Conservation (phyloP, 1,284 basidiomycete species). For the Trametes polyzona region DNA sequence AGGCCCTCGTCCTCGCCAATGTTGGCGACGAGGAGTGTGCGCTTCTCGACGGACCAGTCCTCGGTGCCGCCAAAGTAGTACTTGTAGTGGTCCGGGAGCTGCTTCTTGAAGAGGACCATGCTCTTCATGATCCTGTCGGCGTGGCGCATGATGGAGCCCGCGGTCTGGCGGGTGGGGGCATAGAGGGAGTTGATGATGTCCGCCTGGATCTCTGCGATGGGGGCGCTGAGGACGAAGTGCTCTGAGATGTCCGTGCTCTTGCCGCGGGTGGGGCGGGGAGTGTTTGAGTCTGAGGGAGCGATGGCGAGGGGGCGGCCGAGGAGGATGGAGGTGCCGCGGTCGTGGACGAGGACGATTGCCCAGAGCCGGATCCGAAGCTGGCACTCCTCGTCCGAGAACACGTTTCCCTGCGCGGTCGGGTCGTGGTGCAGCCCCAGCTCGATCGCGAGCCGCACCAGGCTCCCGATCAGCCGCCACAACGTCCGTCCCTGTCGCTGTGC, state of each 20-base stretch:
- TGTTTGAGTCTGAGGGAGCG: constrained; percentile 75
- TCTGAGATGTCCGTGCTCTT: constrained; percentile 58
- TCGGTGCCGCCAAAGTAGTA: constrained; percentile 73
- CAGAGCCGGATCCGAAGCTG: constrained; percentile 78
- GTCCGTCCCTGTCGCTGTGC: constrained; percentile 78
- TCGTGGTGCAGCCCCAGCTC: constrained; percentile 85
- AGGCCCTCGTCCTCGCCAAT: constrained; percentile 80
- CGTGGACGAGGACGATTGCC: constrained; percentile 81
- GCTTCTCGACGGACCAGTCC: constrained; percentile 69
- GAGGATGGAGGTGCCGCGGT: constrained; percentile 81
- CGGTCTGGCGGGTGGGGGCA: constrained; percentile 65
- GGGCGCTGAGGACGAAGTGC: constrained; percentile 71
- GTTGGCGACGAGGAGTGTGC: constrained; percentile 65
- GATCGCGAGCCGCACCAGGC: constrained; percentile 75
- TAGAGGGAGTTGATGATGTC: constrained; percentile 85
- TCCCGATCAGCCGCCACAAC: constrained; percentile 82
- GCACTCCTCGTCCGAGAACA: constrained; percentile 73
- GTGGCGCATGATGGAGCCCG: constrained; percentile 71
- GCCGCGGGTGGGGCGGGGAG: constrained; percentile 63
- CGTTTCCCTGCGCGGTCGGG: constrained; percentile 64
- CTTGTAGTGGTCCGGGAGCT: constrained; percentile 70
- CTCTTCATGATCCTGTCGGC: constrained; percentile 77
- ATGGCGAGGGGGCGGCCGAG: constrained; percentile 84
- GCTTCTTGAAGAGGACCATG: constrained; percentile 66
- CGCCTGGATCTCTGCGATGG: constrained; percentile 79